Conservation (phyloP, 2,329 filamentous ascomycete genomes). For the Bipolaris sorokiniana region DNA sequence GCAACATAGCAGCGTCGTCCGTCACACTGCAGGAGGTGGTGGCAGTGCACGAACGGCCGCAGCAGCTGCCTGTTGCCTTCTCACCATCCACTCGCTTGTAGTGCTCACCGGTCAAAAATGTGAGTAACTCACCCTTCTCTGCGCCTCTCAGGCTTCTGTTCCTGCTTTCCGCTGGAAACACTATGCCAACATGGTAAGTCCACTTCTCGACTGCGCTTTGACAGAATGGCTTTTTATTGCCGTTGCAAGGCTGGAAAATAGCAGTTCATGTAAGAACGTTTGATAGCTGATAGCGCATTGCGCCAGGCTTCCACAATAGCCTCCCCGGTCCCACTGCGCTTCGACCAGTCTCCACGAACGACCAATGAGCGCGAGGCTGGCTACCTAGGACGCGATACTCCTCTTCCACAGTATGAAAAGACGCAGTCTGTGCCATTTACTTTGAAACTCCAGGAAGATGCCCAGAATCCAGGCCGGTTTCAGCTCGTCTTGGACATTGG, state of each 20-base stretch:
- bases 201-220: not conserved
- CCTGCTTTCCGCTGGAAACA: constrained; percentile 12
- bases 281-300: constrained; percentile 12
- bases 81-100: constrained; percentile 20
- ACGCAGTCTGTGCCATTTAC: constrained; percentile 36
- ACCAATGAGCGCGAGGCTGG: constrained; percentile 23
- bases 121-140: constrained; percentile 15
- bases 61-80: constrained; percentile 4
- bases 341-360: constrained; percentile 7
- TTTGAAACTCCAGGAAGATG: constrained; percentile 40
- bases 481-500: constrained; percentile 41
- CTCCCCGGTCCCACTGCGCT: constrained; percentile 26
- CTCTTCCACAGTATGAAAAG: constrained; percentile 38
- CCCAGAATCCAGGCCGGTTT: constrained; percentile 39
- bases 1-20: constrained; percentile 12
- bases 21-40: constrained; percentile 14
- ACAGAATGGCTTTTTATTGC: not conserved
- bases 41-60: constrained; percentile 22
- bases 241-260: constrained; percentile 14
- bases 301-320: constrained; percentile 33
- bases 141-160: constrained; percentile 23
- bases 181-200: constrained; percentile 30
- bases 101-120: constrained; percentile 29
- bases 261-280: not conserved
- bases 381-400: constrained; percentile 32